phyloP scores from a whole-genome alignment of 2,329 filamentous ascomycete genomes.

The Coniochaeta hoffmannii region DNA sequence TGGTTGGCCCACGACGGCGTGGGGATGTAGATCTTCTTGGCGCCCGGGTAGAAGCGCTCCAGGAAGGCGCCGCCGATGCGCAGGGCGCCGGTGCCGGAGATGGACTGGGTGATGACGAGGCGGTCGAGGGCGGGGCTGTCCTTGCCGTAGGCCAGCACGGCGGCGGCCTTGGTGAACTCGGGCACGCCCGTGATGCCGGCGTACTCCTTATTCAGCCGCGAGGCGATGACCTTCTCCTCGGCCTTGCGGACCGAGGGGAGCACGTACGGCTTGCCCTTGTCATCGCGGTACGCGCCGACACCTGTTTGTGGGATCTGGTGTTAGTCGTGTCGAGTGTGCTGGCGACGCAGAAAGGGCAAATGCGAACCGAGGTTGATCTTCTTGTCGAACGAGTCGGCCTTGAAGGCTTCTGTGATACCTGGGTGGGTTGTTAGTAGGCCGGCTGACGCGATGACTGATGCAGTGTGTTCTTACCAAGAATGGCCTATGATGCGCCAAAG shows the following conservation, averaged over 20 bases:
- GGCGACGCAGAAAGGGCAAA: conserved; percentile 6
- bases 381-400: conserved; percentile 84
- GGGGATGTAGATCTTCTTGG: conserved; percentile 95
- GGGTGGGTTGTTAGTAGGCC: conserved; percentile 3
- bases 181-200: conserved; percentile 95
- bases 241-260: conserved; percentile 87
- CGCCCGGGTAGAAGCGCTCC: conserved; percentile 79
- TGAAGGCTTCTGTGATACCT: conserved; percentile 98
- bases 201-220: conserved; percentile 90
- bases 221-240: conserved; percentile 76
- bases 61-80: conserved; percentile 94
- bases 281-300: conserved; percentile 96
- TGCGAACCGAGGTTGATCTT: conserved; percentile 92
- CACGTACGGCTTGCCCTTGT: conserved; percentile 96
- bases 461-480: conserved; percentile 54
- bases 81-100: conserved; percentile 94
- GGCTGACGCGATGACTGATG: neutral
- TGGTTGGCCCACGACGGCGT: conserved; percentile 98
- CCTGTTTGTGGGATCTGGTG: conserved; percentile 36
- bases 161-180: conserved; percentile 87
- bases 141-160: conserved; percentile 80
- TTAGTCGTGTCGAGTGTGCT: conserved; percentile 5
- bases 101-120: conserved; percentile 91
- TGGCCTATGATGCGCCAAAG: conserved; percentile 47
- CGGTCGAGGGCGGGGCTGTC: conserved; percentile 71